Percentiles rank a stretch among this genome's conserved stretches.
These are phyloP conservation scores for Immersiporthe knoxdaviesiana DNA, from an alignment of 2,329 filamentous ascomycete species.

Conservation along the genomic window DNA sequence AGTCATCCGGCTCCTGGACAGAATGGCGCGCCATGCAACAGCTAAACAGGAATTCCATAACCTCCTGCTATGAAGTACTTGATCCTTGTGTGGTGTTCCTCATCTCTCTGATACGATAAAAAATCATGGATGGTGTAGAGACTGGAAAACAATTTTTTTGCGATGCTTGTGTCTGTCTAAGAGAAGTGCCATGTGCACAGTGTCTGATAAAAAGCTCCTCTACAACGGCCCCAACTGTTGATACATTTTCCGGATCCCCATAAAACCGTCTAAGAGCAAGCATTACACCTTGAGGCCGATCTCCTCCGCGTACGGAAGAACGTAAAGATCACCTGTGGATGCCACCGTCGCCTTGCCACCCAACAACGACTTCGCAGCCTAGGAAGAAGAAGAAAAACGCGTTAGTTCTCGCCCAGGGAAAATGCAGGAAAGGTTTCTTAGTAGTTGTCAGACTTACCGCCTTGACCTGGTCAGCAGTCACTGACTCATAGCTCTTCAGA, in stretches of 20 bases:
- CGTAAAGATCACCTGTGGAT: conserved; percentile 87
- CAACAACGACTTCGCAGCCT: conserved; percentile 88
- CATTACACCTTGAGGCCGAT: conserved; percentile 91
- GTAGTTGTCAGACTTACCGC: conserved; percentile 60
- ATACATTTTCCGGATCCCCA: conserved; percentile 43
- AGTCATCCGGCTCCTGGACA: neutral
- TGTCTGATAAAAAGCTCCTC: conserved; percentile 40
- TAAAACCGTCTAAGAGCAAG: conserved; percentile 36
- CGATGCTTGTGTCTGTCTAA: conserved; percentile 34
- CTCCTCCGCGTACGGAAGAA: conserved; percentile 91
- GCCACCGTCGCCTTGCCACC: conserved; percentile 88
- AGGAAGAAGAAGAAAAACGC: conserved; percentile 34
- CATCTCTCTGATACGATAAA: neutral
- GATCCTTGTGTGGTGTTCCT: neutral
- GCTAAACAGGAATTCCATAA: neutral
- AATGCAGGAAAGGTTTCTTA: neutral
- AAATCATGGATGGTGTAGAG: neutral
- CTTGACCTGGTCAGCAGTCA: conserved; percentile 84
- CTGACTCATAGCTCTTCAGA: conserved; percentile 76
- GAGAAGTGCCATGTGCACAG: conserved; percentile 50
- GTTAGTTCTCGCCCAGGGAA: conserved; percentile 33
- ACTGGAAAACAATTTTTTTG: conserved; percentile 23
- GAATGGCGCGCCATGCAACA: neutral
- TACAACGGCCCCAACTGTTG: conserved; percentile 47
- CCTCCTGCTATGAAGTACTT: no score